These are phyloP conservation scores for Coleophoma crateriformis DNA, from an alignment of 2,329 filamentous ascomycete species.

Conservation along the genomic window DNA sequence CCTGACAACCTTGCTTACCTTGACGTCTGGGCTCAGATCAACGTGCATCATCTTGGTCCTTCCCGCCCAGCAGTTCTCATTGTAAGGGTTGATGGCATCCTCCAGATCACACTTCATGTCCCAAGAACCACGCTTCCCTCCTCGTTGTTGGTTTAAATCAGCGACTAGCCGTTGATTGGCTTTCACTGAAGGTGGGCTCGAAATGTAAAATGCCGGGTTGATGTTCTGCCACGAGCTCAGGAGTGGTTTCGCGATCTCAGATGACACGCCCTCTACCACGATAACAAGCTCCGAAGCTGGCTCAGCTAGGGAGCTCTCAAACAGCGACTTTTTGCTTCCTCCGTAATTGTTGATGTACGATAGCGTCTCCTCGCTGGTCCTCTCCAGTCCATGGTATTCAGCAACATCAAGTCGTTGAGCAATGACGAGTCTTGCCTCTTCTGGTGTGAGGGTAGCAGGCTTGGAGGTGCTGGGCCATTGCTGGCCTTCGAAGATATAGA, in stretches of 20 bases:
- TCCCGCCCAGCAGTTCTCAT: conserved; percentile 28
- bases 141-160: conserved; percentile 22
- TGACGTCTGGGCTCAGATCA: conserved; percentile 14
- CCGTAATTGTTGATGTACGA: conserved; percentile 56
- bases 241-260: conserved; percentile 34
- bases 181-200: conserved; percentile 34
- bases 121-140: conserved; percentile 5
- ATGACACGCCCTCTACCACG: conserved; percentile 50
- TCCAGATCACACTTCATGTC: conserved; percentile 13
- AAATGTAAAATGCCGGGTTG: conserved; percentile 43
- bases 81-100: conserved; percentile 23
- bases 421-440: conserved; percentile 47
- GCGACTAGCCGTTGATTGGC: conserved; percentile 23
- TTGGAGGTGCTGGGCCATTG: conserved; percentile 33
- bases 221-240: conserved; percentile 33
- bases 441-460: conserved; percentile 39
- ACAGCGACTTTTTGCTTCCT: conserved; percentile 43
- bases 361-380: conserved; percentile 33
- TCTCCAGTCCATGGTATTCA: conserved; percentile 38
- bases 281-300: conserved; percentile 47
- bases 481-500: conserved; percentile 40
- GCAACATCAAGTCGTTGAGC: conserved; percentile 48
- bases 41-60: conserved; percentile 19
- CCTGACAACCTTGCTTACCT: conserved; percentile 13
- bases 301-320: conserved; percentile 30